phyloP scores from a whole-genome alignment of 140 eudicot species.

The Senecio squalidus region DNA sequence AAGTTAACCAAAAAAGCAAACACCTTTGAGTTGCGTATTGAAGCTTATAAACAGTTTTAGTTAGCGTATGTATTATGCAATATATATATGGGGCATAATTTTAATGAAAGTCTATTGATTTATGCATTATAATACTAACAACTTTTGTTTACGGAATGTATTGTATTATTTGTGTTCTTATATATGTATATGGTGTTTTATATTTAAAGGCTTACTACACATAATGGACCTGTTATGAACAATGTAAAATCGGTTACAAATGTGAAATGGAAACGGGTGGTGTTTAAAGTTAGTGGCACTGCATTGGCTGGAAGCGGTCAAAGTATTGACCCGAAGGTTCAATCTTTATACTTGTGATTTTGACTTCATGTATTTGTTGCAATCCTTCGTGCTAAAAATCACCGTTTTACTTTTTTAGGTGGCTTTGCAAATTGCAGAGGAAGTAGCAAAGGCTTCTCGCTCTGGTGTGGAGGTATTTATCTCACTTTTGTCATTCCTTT shows the following conservation, averaged over 20 bases:
- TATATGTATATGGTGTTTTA: not conserved
- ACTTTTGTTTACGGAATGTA: too few species aligned
- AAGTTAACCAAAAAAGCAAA: too few species aligned
- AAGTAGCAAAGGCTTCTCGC: conserved; percentile 75
- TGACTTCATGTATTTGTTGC: not conserved
- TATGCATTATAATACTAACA: too few species aligned
- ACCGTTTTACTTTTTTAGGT: conserved; percentile 47
- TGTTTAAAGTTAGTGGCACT: conserved; percentile 90
- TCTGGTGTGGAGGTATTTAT: conserved; percentile 77
- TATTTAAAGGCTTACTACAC: conserved; percentile 27
- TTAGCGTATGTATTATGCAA: too few species aligned
- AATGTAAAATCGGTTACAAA: conserved; percentile 39
- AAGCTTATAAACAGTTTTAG: too few species aligned
- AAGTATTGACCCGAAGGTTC: conserved; percentile 89
- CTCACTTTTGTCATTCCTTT: not conserved
- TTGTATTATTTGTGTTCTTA: too few species aligned
- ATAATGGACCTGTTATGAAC: conserved; percentile 1
- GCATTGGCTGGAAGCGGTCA: conserved; percentile 70
- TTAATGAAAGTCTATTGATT: too few species aligned
- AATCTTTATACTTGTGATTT: conserved; percentile 11
- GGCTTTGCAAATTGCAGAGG: conserved; percentile 86
- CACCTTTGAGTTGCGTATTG: too few species aligned
- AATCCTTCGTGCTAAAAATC: conserved; percentile 5
- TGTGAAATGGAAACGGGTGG: conserved; percentile 86
- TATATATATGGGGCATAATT: too few species aligned